These are phyloP conservation scores for Mucor velutinosus DNA, from an alignment of 371 early-diverging fungal genomes.

Conservation along the genomic window DNA sequence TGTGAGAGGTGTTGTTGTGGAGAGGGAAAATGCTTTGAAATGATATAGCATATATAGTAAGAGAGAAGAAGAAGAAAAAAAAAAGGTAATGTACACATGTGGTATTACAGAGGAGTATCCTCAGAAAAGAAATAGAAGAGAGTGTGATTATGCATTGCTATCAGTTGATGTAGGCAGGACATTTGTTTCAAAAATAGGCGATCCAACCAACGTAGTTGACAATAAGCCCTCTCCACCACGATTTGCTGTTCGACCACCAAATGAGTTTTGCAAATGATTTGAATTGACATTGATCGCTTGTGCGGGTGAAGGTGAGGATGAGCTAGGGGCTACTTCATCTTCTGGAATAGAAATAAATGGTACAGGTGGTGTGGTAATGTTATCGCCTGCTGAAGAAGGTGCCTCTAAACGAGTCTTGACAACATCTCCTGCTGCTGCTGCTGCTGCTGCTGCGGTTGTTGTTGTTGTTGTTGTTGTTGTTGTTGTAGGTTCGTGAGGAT, in stretches of 20 bases:
- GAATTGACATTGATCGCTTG: not conserved
- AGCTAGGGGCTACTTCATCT: not conserved
- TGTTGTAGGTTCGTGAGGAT: not conserved
- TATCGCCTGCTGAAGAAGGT: not conserved
- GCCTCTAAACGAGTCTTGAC: not conserved
- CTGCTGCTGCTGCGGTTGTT: not conserved
- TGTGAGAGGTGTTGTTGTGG: not conserved
- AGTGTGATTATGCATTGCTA: not conserved
- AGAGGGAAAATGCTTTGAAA: not conserved
- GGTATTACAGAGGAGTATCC: not conserved
- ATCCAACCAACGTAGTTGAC: constrained; percentile 15
- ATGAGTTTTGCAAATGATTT: not conserved
- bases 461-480: too few species aligned
- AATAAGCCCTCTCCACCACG: constrained; percentile 12
- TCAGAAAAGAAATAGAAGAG: not conserved
- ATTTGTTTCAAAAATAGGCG: constrained; percentile 10
- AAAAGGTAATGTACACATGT: not conserved
- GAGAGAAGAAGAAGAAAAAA: not conserved
- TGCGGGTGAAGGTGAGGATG: not conserved
- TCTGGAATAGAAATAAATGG: not conserved
- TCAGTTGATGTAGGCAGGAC: not conserved
- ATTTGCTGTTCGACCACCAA: not conserved
- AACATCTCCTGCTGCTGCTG: not conserved
- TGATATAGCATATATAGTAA: not conserved
- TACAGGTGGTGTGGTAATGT: constrained; percentile 1